Conservation (phyloP, 768 basidiomycete genomes). For the Fomitopsis pulvina region DNA sequence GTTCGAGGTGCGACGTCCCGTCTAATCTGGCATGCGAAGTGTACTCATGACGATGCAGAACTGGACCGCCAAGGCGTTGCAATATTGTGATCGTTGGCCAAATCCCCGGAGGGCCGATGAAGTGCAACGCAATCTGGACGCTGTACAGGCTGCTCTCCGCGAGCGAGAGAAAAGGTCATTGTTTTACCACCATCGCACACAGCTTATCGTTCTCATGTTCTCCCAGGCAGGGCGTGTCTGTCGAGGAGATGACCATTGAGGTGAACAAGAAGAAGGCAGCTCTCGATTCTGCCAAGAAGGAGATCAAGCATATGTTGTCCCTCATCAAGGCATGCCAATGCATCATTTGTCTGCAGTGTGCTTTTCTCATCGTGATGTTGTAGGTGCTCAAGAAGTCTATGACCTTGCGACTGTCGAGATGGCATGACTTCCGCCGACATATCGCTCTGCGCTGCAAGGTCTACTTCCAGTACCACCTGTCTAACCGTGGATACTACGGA, state of each 20-base stretch:
- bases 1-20: conserved; percentile 41
- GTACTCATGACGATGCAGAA: conserved; percentile 27
- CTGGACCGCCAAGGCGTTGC: conserved; percentile 58
- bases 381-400: conserved; percentile 69
- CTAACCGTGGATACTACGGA: conserved; percentile 83
- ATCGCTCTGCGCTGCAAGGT: conserved; percentile 85
- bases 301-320: conserved; percentile 53
- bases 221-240: conserved; percentile 62
- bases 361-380: not conserved
- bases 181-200: not conserved
- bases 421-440: conserved; percentile 85
- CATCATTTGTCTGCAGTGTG: not conserved
- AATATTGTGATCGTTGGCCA: conserved; percentile 51
- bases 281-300: conserved; percentile 52
- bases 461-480: conserved; percentile 76
- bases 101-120: conserved; percentile 51
- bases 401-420: conserved; percentile 55
- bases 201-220: conserved; percentile 3
- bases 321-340: conserved; percentile 53
- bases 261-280: conserved; percentile 57
- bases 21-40: not conserved
- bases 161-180: conserved; percentile 57
- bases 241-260: conserved; percentile 72
- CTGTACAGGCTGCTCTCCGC: conserved; percentile 56
- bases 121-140: conserved; percentile 56